Conservation (phyloP, 441 rosid genomes). For the Euphorbia celastroides region DNA sequence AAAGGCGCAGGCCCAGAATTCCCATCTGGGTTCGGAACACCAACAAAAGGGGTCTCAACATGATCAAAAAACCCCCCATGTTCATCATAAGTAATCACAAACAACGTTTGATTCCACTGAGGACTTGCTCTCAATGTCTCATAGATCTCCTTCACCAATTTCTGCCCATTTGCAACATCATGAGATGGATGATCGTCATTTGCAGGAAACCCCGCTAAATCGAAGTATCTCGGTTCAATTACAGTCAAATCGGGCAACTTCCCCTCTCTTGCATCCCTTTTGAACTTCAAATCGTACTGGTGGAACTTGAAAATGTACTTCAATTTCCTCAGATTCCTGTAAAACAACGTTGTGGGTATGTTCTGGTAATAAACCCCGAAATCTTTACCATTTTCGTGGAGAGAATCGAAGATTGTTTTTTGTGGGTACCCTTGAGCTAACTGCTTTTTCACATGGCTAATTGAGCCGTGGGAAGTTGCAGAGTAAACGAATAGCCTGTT, state of each 20-base stretch:
- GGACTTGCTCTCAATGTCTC: constrained; percentile 86
- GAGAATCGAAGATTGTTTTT: constrained; percentile 79
- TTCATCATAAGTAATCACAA: constrained; percentile 86
- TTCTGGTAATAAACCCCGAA: constrained; percentile 79
- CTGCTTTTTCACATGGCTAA: constrained; percentile 74
- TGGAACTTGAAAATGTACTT: constrained; percentile 68
- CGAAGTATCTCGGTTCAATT: constrained; percentile 92
- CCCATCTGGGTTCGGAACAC: constrained; percentile 89
- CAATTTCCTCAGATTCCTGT: constrained; percentile 72
- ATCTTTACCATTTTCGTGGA: constrained; percentile 52
- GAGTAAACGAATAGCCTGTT: constrained; percentile 86
- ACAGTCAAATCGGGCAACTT: constrained; percentile 72
- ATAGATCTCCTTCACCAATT: constrained; percentile 81
- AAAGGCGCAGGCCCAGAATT: constrained; percentile 90
- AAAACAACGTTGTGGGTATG: constrained; percentile 82
- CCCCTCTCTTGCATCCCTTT: constrained; percentile 70
- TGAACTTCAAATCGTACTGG: constrained; percentile 55
- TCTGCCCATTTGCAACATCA: constrained; percentile 88
- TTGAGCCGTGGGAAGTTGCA: constrained; percentile 93
- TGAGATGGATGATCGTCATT: constrained; percentile 97
- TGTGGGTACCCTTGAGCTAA: constrained; percentile 84
- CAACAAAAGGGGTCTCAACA: constrained; percentile 69
- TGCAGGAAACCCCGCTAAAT: constrained; percentile 61
- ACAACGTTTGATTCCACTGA: constrained; percentile 87
- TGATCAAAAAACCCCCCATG: constrained; percentile 96